phyloP scores from a whole-genome alignment of 345 rosid species.

The Populus simonii region DNA sequence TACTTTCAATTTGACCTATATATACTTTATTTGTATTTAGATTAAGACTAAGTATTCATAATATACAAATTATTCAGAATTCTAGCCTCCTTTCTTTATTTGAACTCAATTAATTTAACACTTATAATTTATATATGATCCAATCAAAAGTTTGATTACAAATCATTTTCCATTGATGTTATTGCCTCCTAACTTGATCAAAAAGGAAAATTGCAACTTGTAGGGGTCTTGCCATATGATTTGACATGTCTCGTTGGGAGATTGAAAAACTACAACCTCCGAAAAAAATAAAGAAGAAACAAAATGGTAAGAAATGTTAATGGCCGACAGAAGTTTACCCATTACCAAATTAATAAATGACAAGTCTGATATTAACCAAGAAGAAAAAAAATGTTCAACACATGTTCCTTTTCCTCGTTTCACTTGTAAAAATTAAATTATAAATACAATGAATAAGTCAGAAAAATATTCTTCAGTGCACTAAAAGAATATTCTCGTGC shows the following conservation, averaged over 20 bases:
- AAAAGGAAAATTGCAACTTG: neutral
- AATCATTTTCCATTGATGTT: constrained; percentile 3
- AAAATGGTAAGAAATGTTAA: neutral
- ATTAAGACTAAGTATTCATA: too few relatives aligned
- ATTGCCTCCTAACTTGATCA: neutral
- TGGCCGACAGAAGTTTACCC: neutral
- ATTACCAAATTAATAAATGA: neutral
- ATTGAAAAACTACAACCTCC: neutral
- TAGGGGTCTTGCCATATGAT: neutral
- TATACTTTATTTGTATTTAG: too few relatives aligned
- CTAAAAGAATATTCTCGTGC: neutral
- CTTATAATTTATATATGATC: neutral
- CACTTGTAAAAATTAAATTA: neutral
- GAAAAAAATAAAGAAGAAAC: neutral
- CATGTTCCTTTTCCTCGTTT: neutral
- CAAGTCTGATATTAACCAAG: neutral
- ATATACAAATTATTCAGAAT: too few relatives aligned
- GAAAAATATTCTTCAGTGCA: neutral
- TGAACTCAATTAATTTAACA: too few relatives aligned
- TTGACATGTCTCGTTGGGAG: neutral
- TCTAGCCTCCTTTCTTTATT: too few relatives aligned
- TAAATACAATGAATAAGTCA: too few relatives aligned
- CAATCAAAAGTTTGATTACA: neutral
- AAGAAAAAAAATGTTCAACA: neutral
- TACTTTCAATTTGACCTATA: too few relatives aligned